These are phyloP conservation scores for Funneliformis mosseae DNA, from an alignment of 192 early-diverging fungal genomes.

Conservation along the genomic window DNA sequence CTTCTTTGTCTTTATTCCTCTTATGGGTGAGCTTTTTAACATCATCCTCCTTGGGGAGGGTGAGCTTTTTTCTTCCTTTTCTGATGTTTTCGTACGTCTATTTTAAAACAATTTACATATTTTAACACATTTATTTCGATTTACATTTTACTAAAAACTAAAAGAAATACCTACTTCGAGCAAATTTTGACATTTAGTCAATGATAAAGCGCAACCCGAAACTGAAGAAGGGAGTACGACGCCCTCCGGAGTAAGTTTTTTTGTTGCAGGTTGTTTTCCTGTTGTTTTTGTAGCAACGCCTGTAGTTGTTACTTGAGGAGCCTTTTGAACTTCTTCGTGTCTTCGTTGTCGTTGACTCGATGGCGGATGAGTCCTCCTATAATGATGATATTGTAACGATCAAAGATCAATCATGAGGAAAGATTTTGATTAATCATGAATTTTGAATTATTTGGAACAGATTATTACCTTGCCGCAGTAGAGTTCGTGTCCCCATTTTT, in stretches of 20 bases:
- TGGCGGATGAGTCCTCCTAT: neutral
- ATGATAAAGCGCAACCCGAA: no score
- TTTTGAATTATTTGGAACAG: no score
- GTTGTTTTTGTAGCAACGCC: no score
- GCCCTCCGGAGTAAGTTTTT: neutral
- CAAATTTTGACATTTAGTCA: neutral
- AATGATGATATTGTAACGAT: neutral
- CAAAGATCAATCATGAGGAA: neutral
- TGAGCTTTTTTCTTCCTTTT: neutral
- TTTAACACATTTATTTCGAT: no score
- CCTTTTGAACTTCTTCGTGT: no score
- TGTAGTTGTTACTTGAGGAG: no score
- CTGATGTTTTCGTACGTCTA: neutral
- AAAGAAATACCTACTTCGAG: neutral
- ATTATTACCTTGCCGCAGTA: neutral
- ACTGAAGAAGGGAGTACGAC: no score
- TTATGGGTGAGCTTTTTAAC: neutral
- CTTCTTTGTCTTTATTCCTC: neutral
- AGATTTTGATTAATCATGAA: neutral
- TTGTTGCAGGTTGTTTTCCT: neutral
- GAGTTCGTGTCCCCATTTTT: neutral
- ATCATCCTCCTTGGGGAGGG: neutral
- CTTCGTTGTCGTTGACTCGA: no score
- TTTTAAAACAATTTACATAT: no score
- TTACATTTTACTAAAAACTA: neutral